Conservation (phyloP, 129 eudicot species). For the Centrapalus pauciflorus region DNA sequence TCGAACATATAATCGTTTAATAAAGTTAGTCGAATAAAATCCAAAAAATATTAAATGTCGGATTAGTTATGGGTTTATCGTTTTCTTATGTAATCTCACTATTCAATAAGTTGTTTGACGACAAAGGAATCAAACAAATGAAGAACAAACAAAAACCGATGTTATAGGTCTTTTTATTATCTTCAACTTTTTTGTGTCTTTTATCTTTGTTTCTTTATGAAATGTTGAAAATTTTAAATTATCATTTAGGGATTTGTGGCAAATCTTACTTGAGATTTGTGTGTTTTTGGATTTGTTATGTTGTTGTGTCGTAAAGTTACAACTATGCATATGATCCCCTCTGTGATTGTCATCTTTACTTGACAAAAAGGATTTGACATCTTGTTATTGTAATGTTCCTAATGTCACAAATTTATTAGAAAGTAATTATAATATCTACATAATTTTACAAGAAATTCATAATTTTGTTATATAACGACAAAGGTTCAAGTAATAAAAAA, state of each 20-base stretch:
- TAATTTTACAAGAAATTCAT: not conserved
- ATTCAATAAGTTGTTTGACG: conserved; percentile 24
- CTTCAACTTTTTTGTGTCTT: conserved; percentile 3
- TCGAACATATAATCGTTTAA: conserved; percentile 4
- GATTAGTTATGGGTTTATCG: not conserved
- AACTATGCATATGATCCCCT: conserved; percentile 25
- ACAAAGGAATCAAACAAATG: conserved; percentile 33
- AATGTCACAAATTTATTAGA: not conserved
- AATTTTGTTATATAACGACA: conserved; percentile 6
- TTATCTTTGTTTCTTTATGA: not conserved
- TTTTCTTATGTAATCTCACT: not conserved
- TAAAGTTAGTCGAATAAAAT: not conserved
- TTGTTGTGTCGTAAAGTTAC: conserved; percentile 35
- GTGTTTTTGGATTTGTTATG: conserved; percentile 33
- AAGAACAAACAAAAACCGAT: conserved; percentile 28
- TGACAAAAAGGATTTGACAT: conserved; percentile 18
- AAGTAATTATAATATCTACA: not conserved
- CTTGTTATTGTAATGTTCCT: conserved; percentile 12
- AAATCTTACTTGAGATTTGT: conserved; percentile 30
- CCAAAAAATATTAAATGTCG: not conserved
- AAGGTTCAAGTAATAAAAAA: not conserved
- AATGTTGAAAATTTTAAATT: conserved; percentile 11
- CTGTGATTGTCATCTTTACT: conserved; percentile 8
- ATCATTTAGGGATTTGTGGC: conserved; percentile 26
- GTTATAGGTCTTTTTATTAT: conserved; percentile 10